Evolutionary conservation across 2,329 filamentous ascomycete genomes (phyloP).

Genomic region (Pezicula neosporulosa): DNA sequence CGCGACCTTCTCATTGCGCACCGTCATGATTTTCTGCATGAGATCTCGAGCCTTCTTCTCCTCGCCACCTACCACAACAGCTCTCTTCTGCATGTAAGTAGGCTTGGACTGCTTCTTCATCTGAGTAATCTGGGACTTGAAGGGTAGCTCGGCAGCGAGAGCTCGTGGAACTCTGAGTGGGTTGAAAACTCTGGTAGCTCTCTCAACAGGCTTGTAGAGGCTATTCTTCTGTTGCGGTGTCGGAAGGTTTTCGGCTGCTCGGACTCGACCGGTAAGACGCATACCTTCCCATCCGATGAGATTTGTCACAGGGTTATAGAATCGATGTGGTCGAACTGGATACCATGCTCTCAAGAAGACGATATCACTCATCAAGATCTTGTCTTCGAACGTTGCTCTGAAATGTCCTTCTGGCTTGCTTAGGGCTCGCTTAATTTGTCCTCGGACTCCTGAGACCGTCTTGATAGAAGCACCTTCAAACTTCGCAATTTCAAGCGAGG

Average conservation of each 20-base stretch:
- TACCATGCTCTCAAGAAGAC: slow-evolving; percentile 97
- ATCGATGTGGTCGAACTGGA: slow-evolving; percentile 88
- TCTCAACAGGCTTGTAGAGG: slow-evolving; percentile 71
- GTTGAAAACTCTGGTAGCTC: slow-evolving; percentile 73
- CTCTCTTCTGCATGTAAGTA: slow-evolving; percentile 94
- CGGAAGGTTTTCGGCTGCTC: slow-evolving; percentile 68
- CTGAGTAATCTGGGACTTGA: slow-evolving; percentile 83
- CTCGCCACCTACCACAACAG: slow-evolving; percentile 80
- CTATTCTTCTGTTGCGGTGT: slow-evolving; percentile 83
- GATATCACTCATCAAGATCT: slow-evolving; percentile 94
- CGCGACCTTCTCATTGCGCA: slow-evolving; percentile 86
- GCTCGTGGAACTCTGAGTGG: slow-evolving; percentile 68
- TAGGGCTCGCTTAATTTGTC: slow-evolving; percentile 94
- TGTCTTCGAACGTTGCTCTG: slow-evolving; percentile 97
- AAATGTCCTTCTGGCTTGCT: slow-evolving; percentile 93
- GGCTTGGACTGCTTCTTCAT: slow-evolving; percentile 76
- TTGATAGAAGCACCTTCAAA: slow-evolving; percentile 96
- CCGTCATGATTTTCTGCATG: slow-evolving; percentile 87
- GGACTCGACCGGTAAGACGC: slow-evolving; percentile 90
- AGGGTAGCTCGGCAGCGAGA: slow-evolving; percentile 81
- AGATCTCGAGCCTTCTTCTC: slow-evolving; percentile 86
- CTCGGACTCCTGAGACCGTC: slow-evolving; percentile 91
- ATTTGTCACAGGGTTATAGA: slow-evolving; percentile 96
- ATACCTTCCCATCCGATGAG: slow-evolving; percentile 88
- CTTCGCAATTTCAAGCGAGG: slow-evolving; percentile 90